These are phyloP conservation scores for Malassezia sympodialis DNA, from an alignment of 1,284 basidiomycete species.

Conservation along the genomic window DNA sequence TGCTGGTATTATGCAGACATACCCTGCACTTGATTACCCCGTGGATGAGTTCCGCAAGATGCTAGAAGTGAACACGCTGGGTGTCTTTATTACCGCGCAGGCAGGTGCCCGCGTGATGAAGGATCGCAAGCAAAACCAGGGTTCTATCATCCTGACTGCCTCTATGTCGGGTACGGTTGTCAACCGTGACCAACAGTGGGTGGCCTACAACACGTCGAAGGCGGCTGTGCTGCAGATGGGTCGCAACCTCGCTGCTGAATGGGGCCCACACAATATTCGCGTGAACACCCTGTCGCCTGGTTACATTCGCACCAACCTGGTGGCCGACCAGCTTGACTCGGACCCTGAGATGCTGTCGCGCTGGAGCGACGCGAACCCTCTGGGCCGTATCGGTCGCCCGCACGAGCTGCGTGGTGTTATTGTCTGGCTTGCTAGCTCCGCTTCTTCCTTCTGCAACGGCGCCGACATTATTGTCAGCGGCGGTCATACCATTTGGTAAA, in stretches of 20 bases:
- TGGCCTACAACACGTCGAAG: constrained; percentile 70
- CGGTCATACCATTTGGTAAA: constrained; percentile 48
- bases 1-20: constrained; percentile 61
- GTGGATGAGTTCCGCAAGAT: constrained; percentile 63
- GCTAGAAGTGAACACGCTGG: constrained; percentile 60
- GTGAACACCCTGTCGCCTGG: constrained; percentile 45
- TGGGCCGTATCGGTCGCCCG: constrained; percentile 63
- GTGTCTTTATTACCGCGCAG: constrained; percentile 67
- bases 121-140: constrained; percentile 58
- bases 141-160: constrained; percentile 71
- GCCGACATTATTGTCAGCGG: constrained; percentile 45
- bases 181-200: constrained; percentile 62
- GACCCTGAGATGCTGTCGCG: constrained; percentile 61
- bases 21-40: constrained; percentile 62
- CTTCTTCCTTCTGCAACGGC: constrained; percentile 46
- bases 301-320: constrained; percentile 57
- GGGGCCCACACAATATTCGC: constrained; percentile 59
- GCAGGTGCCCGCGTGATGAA: constrained; percentile 66
- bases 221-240: constrained; percentile 71
- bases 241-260: constrained; percentile 72
- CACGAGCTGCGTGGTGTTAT: constrained; percentile 69
- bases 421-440: constrained; percentile 62
- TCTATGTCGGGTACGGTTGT: constrained; percentile 78
- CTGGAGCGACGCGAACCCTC: constrained; percentile 65
- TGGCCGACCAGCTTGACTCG: constrained; percentile 62